phyloP scores from a whole-genome alignment of 768 basidiomycete genomes.

The Naganishia onofrii region DNA sequence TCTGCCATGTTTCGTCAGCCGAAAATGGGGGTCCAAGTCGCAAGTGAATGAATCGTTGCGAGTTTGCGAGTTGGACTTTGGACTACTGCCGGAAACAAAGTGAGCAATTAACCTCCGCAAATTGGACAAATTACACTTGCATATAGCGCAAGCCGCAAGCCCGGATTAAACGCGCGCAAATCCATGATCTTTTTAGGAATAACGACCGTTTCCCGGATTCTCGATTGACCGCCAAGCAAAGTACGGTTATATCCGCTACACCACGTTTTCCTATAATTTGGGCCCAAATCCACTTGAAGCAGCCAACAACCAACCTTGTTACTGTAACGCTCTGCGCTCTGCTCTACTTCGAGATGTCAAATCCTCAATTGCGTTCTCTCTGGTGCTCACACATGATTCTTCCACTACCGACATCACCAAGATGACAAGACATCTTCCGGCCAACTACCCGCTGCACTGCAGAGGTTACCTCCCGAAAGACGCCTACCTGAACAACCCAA shows the following conservation, averaged over 20 bases:
- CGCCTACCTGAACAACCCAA: constrained; percentile 27
- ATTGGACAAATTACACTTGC: too few relatives aligned
- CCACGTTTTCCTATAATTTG: not conserved
- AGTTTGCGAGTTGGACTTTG: too few relatives aligned
- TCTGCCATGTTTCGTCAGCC: too few relatives aligned
- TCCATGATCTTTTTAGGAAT: too few relatives aligned
- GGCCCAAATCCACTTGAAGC: not conserved
- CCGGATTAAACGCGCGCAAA: too few relatives aligned
- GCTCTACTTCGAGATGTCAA: not conserved
- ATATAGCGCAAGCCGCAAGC: too few relatives aligned
- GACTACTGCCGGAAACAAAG: too few relatives aligned
- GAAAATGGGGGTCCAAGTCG: too few relatives aligned
- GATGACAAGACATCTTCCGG: constrained; percentile 17
- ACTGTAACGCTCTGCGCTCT: not conserved
- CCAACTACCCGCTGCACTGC: constrained; percentile 11
- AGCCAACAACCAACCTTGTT: not conserved
- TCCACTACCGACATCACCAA: not conserved
- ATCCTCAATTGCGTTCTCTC: not conserved
- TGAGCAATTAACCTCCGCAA: too few relatives aligned
- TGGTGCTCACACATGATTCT: not conserved
- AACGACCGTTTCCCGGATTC: too few relatives aligned
- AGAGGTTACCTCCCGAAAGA: constrained; percentile 4
- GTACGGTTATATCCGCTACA: constrained; percentile 5
- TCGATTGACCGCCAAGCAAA: not conserved
- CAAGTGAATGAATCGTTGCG: too few relatives aligned